Evolutionary conservation across 768 basidiomycete species (phyloP).

Genomic region (Butyriboletus loyo): DNA sequence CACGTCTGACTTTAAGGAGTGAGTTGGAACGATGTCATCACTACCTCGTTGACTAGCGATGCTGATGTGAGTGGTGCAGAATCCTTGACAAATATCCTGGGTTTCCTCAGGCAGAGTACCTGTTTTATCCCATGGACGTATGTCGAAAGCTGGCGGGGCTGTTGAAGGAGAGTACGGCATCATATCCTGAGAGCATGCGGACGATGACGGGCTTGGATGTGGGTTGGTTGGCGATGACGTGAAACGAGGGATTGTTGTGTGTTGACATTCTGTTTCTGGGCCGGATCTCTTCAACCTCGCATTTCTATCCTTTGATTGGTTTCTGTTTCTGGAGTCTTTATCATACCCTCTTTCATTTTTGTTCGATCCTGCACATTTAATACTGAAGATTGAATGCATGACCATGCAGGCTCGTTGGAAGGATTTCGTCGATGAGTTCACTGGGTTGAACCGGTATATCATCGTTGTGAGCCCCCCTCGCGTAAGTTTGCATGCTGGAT

Average conservation of each 20-base stretch:
- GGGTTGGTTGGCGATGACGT: constrained; percentile 57
- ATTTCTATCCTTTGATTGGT: not conserved
- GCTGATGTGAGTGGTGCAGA: constrained; percentile 30
- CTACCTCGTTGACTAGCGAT: not conserved
- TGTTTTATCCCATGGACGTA: constrained; percentile 77
- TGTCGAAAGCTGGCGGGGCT: constrained; percentile 68
- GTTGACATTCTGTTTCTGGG: not conserved
- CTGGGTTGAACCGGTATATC: no score
- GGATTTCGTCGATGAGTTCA: no score
- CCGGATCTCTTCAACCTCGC: not conserved
- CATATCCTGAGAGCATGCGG: constrained; percentile 74
- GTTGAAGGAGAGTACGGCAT: constrained; percentile 72
- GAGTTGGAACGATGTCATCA: not conserved
- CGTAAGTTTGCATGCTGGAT: no score
- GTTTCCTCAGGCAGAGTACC: constrained; percentile 84
- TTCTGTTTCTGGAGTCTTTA: not conserved
- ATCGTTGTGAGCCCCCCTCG: no score
- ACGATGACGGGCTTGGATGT: constrained; percentile 81
- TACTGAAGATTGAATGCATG: no score
- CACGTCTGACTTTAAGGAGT: constrained; percentile 30
- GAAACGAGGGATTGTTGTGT: not conserved
- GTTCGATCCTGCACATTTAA: not conserved
- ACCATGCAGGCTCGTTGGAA: no score
- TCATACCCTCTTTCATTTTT: not conserved
- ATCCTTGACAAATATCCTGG: constrained; percentile 70